Base-by-base conservation (phyloP, 2,329 filamentous ascomycete genomes). In the Boeremia lycopersici region DNA sequence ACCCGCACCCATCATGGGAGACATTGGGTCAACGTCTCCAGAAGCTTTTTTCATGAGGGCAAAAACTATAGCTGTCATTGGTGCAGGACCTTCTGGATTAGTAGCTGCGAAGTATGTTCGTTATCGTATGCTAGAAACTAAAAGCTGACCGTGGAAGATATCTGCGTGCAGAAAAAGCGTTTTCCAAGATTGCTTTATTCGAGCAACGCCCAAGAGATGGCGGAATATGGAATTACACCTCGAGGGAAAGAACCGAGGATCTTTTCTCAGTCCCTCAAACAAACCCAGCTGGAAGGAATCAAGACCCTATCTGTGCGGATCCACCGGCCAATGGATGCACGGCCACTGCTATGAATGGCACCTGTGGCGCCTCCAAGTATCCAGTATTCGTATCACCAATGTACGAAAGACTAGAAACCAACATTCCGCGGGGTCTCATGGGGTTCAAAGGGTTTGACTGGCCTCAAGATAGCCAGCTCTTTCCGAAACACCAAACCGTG, bases 371-470 rank as follows among this genome's bases (percentile, higher is more conserved):
- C 0, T 33, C 48, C 6, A 69, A 72, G 28, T 56, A 82, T 1
- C 83, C 88, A 6, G 74, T 86, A 2, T 96, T 93, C 67, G 81
- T 90, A n/a, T 91, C 89, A 15, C 89, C 93, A 3, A 85, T 96
- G 76, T 97, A 97, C 73, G 86, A 91, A 42, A 78, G 82, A 23
- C 79, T 97, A 13, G 88, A 96, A 68, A 92, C 93, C 19, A 98
- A 98, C 72, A 92, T 97, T 42, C 90, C 92, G 0, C 85, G 89
- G 55, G 80, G 81, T 0, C 72, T 97, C 47, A 98, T 98, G 93
- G 79, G 82, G 4, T 97, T 87, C 72, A 88, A 87, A 4, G 89
- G 93, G 62, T 78, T 84, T 6, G 71, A 82, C 0, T 95, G 95
- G 67, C 81, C 84, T 0, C 67, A 80, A 1, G 81, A 86, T 11